phyloP scores from a whole-genome alignment of 495 filamentous ascomycete species.

The Penicillium cosmopolitanum region DNA sequence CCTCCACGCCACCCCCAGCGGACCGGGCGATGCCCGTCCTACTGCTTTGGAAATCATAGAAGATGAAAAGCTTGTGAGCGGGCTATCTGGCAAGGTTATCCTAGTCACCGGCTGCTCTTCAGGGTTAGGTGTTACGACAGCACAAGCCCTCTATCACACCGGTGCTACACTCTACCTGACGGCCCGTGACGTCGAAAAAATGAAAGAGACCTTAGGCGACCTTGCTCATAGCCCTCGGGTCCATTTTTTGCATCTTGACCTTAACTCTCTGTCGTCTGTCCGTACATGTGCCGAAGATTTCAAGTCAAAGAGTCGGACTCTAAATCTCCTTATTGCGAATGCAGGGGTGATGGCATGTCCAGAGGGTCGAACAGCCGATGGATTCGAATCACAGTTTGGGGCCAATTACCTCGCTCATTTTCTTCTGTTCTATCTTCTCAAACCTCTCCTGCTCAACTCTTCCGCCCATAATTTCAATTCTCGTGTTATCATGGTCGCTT shows the following conservation, averaged over 20 bases:
- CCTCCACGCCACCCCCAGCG: slow-evolving; percentile 39
- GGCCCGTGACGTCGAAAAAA: slow-evolving; percentile 49
- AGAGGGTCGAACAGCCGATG: slow-evolving; percentile 44
- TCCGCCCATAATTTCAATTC: slow-evolving; percentile 43
- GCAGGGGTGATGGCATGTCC: slow-evolving; percentile 38
- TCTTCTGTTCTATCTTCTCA: slow-evolving; percentile 56
- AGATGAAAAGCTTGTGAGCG: slow-evolving; percentile 46
- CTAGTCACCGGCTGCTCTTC: slow-evolving; percentile 73
- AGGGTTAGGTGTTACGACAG: slow-evolving; percentile 57
- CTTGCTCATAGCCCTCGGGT: slow-evolving; percentile 32
- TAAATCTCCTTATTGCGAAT: slow-evolving; percentile 43
- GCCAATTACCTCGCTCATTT: slow-evolving; percentile 58
- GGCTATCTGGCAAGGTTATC: slow-evolving; percentile 28
- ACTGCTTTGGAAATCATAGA: slow-evolving; percentile 55
- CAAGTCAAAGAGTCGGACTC: slow-evolving; percentile 33
- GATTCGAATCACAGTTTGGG: slow-evolving; percentile 40
- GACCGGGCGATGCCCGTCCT: slow-evolving; percentile 56
- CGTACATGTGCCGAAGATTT: slow-evolving; percentile 44
- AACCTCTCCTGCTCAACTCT: slow-evolving; percentile 41
- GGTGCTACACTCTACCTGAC: slow-evolving; percentile 53
- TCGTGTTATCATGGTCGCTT: slow-evolving; percentile 46
- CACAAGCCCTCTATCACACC: slow-evolving; percentile 46
- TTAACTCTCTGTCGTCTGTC: slow-evolving; percentile 47
- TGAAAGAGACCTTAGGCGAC: slow-evolving; percentile 32
- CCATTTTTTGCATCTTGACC: slow-evolving; percentile 46